Conservation (phyloP, 2,329 filamentous ascomycete species). For the Clarireedia hainanense region DNA sequence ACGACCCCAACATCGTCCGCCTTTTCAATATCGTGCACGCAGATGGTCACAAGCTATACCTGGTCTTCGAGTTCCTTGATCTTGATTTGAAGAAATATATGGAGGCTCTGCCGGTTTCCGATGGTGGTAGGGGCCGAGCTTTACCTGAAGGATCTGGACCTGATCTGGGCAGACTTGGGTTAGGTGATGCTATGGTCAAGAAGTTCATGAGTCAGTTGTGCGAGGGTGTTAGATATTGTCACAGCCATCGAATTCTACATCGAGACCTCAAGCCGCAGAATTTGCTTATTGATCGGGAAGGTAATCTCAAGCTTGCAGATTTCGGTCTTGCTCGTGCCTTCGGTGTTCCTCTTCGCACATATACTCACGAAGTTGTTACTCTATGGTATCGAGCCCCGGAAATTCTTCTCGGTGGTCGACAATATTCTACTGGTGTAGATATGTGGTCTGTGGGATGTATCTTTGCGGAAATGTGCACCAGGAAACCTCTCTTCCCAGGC, state of each 20-base stretch:
- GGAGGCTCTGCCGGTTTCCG: slow-evolving; percentile 77
- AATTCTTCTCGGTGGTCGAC: slow-evolving; percentile 80
- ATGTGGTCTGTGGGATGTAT: slow-evolving; percentile 96
- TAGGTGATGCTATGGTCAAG: slow-evolving; percentile 77
- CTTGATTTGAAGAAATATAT: slow-evolving; percentile 94
- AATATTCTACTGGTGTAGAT: slow-evolving; percentile 90
- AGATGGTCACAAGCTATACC: slow-evolving; percentile 89
- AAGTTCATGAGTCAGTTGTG: slow-evolving; percentile 89
- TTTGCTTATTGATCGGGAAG: slow-evolving; percentile 75
- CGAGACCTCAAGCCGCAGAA: slow-evolving; percentile 90
- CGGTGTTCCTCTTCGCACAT: slow-evolving; percentile 82
- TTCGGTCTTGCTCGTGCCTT: slow-evolving; percentile 86
- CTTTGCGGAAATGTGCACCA: slow-evolving; percentile 93
- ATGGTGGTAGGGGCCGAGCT: slow-evolving; percentile 78
- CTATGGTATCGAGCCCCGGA: slow-evolving; percentile 90
- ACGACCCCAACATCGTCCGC: slow-evolving; percentile 80
- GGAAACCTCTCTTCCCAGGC: slow-evolving; percentile 85
- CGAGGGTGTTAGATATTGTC: slow-evolving; percentile 79
- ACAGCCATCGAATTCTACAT: slow-evolving; percentile 79
- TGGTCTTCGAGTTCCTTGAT: slow-evolving; percentile 88
- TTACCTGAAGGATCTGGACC: slow-evolving; percentile 68
- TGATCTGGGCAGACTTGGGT: slow-evolving; percentile 57
- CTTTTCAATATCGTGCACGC: slow-evolving; percentile 90
- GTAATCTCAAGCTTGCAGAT: slow-evolving; percentile 84
- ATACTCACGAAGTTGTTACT: slow-evolving; percentile 92